These are phyloP conservation scores for Phytophthora litchii DNA, from an alignment of 352 stramenopile genomes.

Conservation along the genomic window DNA sequence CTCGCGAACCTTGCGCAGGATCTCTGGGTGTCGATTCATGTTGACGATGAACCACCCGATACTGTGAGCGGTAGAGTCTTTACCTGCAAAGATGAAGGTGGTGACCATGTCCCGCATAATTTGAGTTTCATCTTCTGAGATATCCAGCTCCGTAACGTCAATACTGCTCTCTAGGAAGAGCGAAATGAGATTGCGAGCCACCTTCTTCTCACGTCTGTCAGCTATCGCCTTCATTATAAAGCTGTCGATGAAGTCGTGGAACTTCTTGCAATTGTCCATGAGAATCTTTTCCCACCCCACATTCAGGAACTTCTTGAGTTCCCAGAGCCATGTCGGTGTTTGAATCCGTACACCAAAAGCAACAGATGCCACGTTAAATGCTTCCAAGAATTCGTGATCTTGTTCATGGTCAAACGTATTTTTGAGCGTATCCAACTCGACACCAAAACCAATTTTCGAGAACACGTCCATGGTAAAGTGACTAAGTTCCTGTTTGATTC, in stretches of 20 bases:
- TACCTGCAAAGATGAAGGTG: constrained; percentile 72
- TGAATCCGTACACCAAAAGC: constrained; percentile 7
- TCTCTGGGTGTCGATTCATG: constrained; percentile 31
- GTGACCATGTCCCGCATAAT: constrained; percentile 68
- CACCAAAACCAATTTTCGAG: constrained; percentile 7
- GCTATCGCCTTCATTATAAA: constrained; percentile 4
- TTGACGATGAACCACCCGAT: constrained; percentile 66
- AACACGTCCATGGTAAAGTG: constrained; percentile 24
- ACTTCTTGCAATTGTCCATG: constrained; percentile 5
- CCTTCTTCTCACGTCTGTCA: neutral
- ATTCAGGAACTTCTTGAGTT: constrained; percentile 7
- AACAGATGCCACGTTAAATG: constrained; percentile 7
- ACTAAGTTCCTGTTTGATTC: constrained; percentile 17
- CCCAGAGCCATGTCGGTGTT: constrained; percentile 5
- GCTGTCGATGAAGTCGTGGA: constrained; percentile 13
- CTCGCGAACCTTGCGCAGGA: constrained; percentile 47
- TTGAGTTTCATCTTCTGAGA: constrained; percentile 26
- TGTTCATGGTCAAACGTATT: constrained; percentile 8
- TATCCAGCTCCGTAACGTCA: neutral
- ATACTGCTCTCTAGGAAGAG: constrained; percentile 7
- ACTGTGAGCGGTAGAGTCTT: constrained; percentile 63
- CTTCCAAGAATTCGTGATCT: constrained; percentile 4
- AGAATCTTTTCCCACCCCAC: constrained; percentile 9
- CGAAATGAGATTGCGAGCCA: constrained; percentile 4
- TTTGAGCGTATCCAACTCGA: constrained; percentile 4